These are phyloP conservation scores for Thermochaetoides thermophila DNA, from an alignment of 495 filamentous ascomycete genomes.

Conservation along the genomic window DNA sequence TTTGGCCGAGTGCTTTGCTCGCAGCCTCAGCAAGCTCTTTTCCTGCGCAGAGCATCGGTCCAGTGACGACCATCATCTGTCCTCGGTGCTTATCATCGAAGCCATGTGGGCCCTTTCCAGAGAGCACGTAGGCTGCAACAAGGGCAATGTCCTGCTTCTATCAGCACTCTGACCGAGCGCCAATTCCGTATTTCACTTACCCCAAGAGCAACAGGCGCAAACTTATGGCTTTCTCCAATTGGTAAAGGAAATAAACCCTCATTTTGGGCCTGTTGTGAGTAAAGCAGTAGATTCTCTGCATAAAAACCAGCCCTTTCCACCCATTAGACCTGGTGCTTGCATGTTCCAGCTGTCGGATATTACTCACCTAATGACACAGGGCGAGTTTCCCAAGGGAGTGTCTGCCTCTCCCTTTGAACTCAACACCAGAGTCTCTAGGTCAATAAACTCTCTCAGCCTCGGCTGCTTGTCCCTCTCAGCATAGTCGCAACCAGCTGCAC, in stretches of 20 bases:
- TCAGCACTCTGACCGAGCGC: too few species aligned
- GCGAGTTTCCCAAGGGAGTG: constrained; percentile 28
- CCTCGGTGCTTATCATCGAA: constrained; percentile 41
- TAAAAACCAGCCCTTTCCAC: constrained; percentile 35
- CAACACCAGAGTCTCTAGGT: constrained; percentile 34
- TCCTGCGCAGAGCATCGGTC: constrained; percentile 38
- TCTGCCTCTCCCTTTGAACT: constrained; percentile 30
- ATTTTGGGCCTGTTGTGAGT: constrained; percentile 31
- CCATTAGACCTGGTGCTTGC: neutral
- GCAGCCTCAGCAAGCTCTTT: constrained; percentile 38
- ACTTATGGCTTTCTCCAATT: constrained; percentile 36
- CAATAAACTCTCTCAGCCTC: constrained; percentile 37
- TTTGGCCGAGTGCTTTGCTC: constrained; percentile 30
- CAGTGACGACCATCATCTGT: constrained; percentile 40
- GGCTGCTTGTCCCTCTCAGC: constrained; percentile 38
- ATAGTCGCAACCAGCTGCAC: constrained; percentile 38
- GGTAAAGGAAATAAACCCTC: constrained; percentile 35
- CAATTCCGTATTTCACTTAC: too few species aligned
- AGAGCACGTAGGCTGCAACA: constrained; percentile 37
- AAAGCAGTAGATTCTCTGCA: constrained; percentile 40
- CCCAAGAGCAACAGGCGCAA: constrained; percentile 37
- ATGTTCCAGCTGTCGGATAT: too few species aligned
- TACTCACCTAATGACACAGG: constrained; percentile 37
- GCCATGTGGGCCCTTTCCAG: constrained; percentile 36
- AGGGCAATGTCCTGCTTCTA: constrained; percentile 31